A percentile compares a stretch with the other conserved stretches of the same genome.
phyloP scores from a whole-genome alignment of 495 filamentous ascomycete genomes.

The Aspergillus bertholletiae region DNA sequence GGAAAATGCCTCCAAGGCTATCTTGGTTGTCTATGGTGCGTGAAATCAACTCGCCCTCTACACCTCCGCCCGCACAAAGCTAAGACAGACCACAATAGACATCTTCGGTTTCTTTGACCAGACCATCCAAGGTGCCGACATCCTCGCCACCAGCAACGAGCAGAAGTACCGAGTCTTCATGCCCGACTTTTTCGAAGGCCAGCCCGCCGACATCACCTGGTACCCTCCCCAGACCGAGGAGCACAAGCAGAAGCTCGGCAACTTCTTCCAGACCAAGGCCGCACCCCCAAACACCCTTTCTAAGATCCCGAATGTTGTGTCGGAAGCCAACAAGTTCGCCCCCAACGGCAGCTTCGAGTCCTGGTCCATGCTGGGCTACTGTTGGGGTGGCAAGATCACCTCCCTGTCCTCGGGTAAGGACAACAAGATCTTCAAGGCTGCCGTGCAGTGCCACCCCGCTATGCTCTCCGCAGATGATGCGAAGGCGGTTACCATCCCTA shows the following conservation, averaged over 20 bases:
- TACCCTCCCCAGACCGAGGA: conserved; percentile 80
- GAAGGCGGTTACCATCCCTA: conserved; percentile 58
- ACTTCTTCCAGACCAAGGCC: conserved; percentile 72
- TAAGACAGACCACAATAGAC: conserved; percentile 23
- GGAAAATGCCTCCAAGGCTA: conserved; percentile 47
- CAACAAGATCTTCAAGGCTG: conserved; percentile 64
- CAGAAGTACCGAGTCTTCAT: conserved; percentile 55
- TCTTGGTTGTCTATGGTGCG: conserved; percentile 50
- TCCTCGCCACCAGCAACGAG: conserved; percentile 43
- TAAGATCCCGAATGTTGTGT: conserved; percentile 61
- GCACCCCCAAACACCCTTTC: conserved; percentile 59
- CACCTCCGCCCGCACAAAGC: background rate
- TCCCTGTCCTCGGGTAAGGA: conserved; percentile 54
- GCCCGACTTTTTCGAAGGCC: conserved; percentile 55
- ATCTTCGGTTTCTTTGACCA: conserved; percentile 57
- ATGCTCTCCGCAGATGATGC: conserved; percentile 80
- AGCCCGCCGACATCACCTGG: conserved; percentile 42
- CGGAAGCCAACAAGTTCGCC: conserved; percentile 48
- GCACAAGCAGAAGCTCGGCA: conserved; percentile 69
- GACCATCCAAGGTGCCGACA: conserved; percentile 56
- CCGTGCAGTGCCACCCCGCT: conserved; percentile 74
- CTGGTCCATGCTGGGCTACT: conserved; percentile 89
- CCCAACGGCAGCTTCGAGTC: conserved; percentile 50
- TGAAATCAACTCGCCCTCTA: background rate
- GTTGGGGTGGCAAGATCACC: conserved; percentile 88